Conservation (phyloP, 768 basidiomycete genomes). For the Termitomyces sp. region DNA sequence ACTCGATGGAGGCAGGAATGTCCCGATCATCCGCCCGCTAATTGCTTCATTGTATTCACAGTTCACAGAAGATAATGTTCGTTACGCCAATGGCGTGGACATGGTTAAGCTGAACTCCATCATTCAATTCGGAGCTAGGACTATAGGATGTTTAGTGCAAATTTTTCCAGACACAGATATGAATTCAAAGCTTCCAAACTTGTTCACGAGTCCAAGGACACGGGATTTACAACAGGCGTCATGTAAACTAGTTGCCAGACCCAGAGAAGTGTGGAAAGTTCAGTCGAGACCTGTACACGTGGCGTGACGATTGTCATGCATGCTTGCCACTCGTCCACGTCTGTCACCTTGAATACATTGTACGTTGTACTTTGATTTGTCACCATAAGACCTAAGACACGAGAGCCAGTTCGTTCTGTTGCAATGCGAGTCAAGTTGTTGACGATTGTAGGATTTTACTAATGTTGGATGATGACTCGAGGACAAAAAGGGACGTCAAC, state of each 20-base stretch:
- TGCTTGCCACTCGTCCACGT: neutral
- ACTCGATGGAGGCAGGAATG: no score
- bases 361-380: neutral
- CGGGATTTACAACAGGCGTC: neutral
- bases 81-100: neutral
- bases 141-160: neutral
- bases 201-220: no score
- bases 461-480: neutral
- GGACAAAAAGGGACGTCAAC: neutral
- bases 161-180: neutral
- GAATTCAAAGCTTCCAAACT: no score
- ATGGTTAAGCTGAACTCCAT: no score
- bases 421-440: neutral
- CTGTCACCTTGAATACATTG: neutral
- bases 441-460: neutral
- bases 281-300: neutral
- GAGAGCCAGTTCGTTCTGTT: neutral
- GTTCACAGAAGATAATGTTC: neutral
- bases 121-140: neutral
- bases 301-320: neutral
- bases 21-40: no score
- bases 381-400: neutral
- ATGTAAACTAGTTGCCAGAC: no score
- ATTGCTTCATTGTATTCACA: no score
- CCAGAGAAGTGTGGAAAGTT: neutral